phyloP scores from a whole-genome alignment of 495 filamentous ascomycete species.

The Glarea lozoyensis region DNA sequence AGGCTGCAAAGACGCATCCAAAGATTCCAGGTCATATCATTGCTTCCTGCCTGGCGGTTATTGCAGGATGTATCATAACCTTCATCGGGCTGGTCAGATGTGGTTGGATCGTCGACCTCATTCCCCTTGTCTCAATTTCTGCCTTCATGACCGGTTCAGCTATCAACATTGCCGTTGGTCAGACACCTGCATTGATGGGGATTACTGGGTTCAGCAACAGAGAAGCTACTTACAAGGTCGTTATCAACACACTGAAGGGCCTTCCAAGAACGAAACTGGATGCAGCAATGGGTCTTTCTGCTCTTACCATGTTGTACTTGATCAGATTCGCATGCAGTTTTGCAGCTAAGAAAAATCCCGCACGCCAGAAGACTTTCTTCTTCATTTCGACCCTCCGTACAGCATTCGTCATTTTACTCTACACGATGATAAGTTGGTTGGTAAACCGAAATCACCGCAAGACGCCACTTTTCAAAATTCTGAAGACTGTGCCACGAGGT shows the following conservation, averaged over 20 bases:
- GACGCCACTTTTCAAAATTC: constrained; percentile 54
- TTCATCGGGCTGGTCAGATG: constrained; percentile 70
- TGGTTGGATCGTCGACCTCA: constrained; percentile 94
- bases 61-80: constrained; percentile 73
- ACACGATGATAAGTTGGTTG: constrained; percentile 85
- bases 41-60: constrained; percentile 71
- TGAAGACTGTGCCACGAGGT: constrained; percentile 45
- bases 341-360: constrained; percentile 58
- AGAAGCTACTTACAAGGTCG: constrained; percentile 70
- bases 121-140: constrained; percentile 81
- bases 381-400: constrained; percentile 84
- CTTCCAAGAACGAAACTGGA: constrained; percentile 61
- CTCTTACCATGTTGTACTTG: constrained; percentile 72
- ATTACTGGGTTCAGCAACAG: constrained; percentile 61
- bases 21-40: constrained; percentile 52
- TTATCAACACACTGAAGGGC: constrained; percentile 80
- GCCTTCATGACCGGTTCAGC: constrained; percentile 99
- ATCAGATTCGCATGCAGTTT: constrained; percentile 64
- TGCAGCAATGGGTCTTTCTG: constrained; percentile 84
- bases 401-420: constrained; percentile 83
- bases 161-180: constrained; percentile 82
- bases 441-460: constrained; percentile 53
- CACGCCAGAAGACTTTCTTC: constrained; percentile 69
- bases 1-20: constrained; percentile 47
- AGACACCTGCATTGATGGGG: constrained; percentile 79